Base-by-base conservation (phyloP, 148 eudicot species). In the Fagopyrum homotropicum region DNA sequence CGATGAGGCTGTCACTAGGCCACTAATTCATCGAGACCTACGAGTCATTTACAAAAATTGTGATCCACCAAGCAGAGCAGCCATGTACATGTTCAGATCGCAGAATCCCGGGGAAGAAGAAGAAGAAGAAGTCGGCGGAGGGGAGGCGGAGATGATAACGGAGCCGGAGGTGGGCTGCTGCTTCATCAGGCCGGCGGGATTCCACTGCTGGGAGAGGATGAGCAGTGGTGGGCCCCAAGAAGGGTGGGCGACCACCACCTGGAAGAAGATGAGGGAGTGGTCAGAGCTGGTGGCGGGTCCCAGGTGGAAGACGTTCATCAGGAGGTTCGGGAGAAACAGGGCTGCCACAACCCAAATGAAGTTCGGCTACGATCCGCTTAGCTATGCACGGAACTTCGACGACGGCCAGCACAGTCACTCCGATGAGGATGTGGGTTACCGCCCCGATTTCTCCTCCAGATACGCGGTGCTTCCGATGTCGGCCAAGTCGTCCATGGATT, bases 401-500 rank as follows among this genome's bases (percentile, higher is more conserved):
- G 73, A 69, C 49, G 73, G 73, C 12, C 43, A 66, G 70, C 5
- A 29, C 7, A 17, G 70, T 15, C 49, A 43, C 19, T 44, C 73
- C 4, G 49, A 69, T 15, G 49, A 69, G 26, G 73, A 69, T 15
- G 50, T 15, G 2, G 73, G 73, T 4, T 69, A 40, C 50, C 73
- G 73, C 10, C 68, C 68, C 2, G 29, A 69, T 19, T 69, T 69
- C 73, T 69, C 73, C 14, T 69, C 73, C 9, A 47, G 73, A 45
- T 69, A 69, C 29, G 73, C 83, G 3, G 48, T 85, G 12, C 56
- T 77, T 4, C 77, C 88, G 73, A 14, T 47, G 11, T 49, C 77
- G 49, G 72, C 85, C 0, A 76, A 79, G 57, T 56, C 81, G 10
- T 78, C 86, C 0, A 59, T 74, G 79, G 87, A 85, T 40, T 35